phyloP scores from a whole-genome alignment of 2,329 filamentous ascomycete species.

The Paramyrothecium roridum region DNA sequence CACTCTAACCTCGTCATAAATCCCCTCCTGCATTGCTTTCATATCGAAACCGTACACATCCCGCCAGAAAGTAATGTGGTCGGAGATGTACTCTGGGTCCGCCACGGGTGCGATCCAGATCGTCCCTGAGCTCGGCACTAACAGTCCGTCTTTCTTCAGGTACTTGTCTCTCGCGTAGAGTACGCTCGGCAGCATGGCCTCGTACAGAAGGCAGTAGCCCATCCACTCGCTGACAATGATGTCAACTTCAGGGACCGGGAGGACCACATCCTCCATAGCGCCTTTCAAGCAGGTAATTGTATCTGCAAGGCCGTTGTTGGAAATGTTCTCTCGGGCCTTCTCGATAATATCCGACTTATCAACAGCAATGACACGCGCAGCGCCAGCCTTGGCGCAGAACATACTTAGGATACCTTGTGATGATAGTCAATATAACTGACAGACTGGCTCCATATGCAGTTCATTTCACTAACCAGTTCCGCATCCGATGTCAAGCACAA shows the following conservation, averaged over 20 bases:
- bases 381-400: constrained; percentile 90
- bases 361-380: constrained; percentile 81
- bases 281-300: constrained; percentile 78
- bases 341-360: constrained; percentile 90
- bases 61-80: constrained; percentile 82
- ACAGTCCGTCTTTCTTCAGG: constrained; percentile 72
- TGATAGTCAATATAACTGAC: constrained; percentile 13
- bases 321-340: constrained; percentile 81
- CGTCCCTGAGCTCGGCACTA: constrained; percentile 83
- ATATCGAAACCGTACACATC: constrained; percentile 95
- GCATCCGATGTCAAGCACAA: constrained; percentile 88
- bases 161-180: constrained; percentile 86
- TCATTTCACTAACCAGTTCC: constrained; percentile 52
- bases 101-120: constrained; percentile 79
- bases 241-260: constrained; percentile 79
- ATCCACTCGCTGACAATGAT: constrained; percentile 98
- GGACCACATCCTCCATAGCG: constrained; percentile 80
- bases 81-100: constrained; percentile 73
- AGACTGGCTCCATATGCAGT: neutral
- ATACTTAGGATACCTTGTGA: constrained; percentile 76
- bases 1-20: constrained; percentile 79
- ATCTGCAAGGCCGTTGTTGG: constrained; percentile 71
- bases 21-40: constrained; percentile 80
- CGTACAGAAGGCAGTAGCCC: constrained; percentile 90
- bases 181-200: constrained; percentile 93